phyloP scores from a whole-genome alignment of 139 green algal genomes.

The Pleodorina starrii region DNA sequence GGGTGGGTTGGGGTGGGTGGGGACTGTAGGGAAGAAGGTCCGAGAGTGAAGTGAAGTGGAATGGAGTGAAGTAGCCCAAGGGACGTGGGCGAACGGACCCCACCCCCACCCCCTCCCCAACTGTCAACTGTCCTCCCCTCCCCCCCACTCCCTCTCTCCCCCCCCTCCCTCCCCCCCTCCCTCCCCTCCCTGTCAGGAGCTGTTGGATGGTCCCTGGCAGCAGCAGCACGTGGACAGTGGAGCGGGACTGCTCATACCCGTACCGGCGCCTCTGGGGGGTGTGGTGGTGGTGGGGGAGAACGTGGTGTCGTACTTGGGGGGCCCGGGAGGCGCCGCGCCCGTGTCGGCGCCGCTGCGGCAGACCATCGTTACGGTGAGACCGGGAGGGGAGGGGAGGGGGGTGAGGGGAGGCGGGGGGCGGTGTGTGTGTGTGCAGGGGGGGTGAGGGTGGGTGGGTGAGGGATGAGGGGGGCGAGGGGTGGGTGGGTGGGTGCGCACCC shows the following conservation, averaged over 20 bases:
- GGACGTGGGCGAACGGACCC: too few relatives aligned
- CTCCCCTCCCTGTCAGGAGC: constrained; percentile 70
- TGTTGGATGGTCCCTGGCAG: constrained; percentile 84
- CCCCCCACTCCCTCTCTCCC: background rate
- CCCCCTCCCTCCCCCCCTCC: background rate
- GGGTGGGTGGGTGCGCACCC: too few relatives aligned
- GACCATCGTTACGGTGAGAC: constrained; percentile 55
- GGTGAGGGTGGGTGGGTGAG: background rate
- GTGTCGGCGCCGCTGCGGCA: constrained; percentile 57
- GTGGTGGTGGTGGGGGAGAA: constrained; percentile 91
- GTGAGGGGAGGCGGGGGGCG: background rate
- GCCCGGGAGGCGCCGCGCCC: background rate
- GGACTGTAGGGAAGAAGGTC: too few relatives aligned
- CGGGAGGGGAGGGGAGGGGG: background rate
- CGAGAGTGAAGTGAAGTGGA: too few relatives aligned
- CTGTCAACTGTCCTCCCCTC: background rate
- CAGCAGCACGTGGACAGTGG: constrained; percentile 89
- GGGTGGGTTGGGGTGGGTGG: too few relatives aligned
- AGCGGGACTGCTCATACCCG: constrained; percentile 85
- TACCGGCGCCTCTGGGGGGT: constrained; percentile 85
- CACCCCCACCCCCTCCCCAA: too few relatives aligned
- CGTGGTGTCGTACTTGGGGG: constrained; percentile 84
- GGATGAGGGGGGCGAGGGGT: background rate
- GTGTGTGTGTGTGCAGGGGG: background rate
- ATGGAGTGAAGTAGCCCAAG: too few relatives aligned